Evolutionary conservation across 2,329 filamentous ascomycete genomes (phyloP).

Genomic region (Zymoseptoria brevis): DNA sequence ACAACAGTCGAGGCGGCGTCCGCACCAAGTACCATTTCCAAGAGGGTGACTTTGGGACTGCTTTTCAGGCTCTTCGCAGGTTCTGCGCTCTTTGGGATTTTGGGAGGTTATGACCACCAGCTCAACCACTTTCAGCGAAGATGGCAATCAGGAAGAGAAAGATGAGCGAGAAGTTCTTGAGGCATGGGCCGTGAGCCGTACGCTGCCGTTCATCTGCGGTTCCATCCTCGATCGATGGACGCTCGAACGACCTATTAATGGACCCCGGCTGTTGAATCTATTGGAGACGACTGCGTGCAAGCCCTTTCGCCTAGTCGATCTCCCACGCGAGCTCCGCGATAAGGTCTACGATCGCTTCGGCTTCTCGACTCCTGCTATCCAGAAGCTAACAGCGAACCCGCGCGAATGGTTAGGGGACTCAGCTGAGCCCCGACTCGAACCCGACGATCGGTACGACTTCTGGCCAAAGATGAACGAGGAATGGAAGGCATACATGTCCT

Average conservation of each 20-base stretch:
- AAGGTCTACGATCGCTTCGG: no score
- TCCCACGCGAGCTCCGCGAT: slow-evolving; percentile 1
- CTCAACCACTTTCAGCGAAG: no score
- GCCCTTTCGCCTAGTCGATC: slow-evolving; percentile 3
- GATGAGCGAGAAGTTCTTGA: background rate
- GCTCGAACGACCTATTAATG: background rate
- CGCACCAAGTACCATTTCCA: background rate
- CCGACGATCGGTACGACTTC: no score
- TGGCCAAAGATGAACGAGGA: no score
- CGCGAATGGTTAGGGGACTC: no score
- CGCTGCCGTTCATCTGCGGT: background rate
- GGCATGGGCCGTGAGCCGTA: background rate
- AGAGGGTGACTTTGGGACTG: slow-evolving; percentile 1
- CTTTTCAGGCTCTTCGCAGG: background rate
- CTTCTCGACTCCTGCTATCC: no score
- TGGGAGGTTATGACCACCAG: background rate
- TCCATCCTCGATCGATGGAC: background rate
- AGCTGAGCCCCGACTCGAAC: no score
- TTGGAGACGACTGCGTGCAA: background rate
- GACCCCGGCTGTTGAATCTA: background rate
- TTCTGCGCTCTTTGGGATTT: background rate
- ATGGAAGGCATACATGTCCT: no score
- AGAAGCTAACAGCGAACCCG: no score
- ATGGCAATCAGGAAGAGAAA: background rate
- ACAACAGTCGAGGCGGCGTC: no score